These are phyloP conservation scores for Dendrobium officinale DNA, from an alignment of 106 monocot species.

Conservation along the genomic window DNA sequence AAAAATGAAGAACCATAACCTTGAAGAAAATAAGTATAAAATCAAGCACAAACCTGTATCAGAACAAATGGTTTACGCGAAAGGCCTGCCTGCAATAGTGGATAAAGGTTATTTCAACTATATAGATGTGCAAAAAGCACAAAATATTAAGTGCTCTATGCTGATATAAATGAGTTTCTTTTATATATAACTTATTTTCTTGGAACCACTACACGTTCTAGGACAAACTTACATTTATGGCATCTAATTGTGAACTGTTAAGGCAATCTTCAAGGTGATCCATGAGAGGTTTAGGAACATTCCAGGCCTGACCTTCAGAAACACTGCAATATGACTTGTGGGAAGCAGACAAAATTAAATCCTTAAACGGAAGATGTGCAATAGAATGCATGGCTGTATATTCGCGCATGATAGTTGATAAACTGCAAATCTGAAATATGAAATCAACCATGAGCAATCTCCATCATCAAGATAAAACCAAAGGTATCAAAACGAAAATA, in stretches of 20 bases:
- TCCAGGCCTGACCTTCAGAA: conserved; percentile 58
- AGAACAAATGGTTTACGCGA: conserved; percentile 90
- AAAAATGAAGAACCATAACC: neutral
- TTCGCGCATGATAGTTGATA: conserved; percentile 96
- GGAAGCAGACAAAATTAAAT: conserved; percentile 78
- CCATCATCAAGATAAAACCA: neutral
- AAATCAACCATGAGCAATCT: neutral
- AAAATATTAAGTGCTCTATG: neutral
- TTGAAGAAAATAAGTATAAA: neutral
- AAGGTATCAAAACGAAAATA: neutral
- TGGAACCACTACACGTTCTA: neutral
- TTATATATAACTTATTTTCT: neutral
- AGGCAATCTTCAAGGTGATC: conserved; percentile 63
- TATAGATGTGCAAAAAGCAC: neutral
- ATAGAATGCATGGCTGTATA: conserved; percentile 74
- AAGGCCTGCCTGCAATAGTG: conserved; percentile 72
- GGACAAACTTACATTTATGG: conserved; percentile 60
- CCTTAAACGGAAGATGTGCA: conserved; percentile 73
- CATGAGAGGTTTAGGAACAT: conserved; percentile 82
- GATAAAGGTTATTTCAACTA: conserved; percentile 1
- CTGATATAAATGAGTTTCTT: neutral
- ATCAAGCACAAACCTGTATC: conserved; percentile 61
- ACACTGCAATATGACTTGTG: conserved; percentile 26
- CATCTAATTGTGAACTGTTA: conserved; percentile 84
- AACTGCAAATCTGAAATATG: conserved; percentile 70